Evolutionary conservation across 768 basidiomycete genomes (phyloP), one percentile per base, ranked within the genome.

Genomic region (Tubosaeta brunneosetosa): DNA sequence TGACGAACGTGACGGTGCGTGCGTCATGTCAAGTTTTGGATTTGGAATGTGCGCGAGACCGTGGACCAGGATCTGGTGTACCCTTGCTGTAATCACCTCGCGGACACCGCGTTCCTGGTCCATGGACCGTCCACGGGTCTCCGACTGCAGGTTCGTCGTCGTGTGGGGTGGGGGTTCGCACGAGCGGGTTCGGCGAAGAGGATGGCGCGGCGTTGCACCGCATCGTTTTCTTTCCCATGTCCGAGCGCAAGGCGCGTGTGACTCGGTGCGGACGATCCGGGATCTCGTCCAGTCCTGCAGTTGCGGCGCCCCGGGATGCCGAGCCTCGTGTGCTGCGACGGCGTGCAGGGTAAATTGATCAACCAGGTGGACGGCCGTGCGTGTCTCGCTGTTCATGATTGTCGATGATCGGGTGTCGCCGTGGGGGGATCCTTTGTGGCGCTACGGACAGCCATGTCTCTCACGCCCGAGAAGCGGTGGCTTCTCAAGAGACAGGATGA

Each of bases 31-130:
- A 25, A 11, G 36, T 40, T 19, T 40, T 40, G 33, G 11, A 34
- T 34, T 34, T 34, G 38, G 38, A 40, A 40, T 22, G 11, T 26
- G 34, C 22, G 25, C 33, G 36, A n/a, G 25, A 25, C 36, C 8
- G 36, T n/a, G 36, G 47, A 25, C 36, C 36, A n/a, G 37, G n/a
- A 27, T n/a, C 25, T 40, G 38, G 40, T 25, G 22, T 25, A 40
- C 26, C 33, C 32, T 31, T 19, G 37, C 25, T 65, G 56, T 67
- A 65, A 67, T 67, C 63, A 67, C 63, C 65, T 67, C 56, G 61
- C 58, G 66, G 63, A 56, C 5, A 14, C 59, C 61, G 61, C 66
- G 49, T 66, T 61, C 59, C 37, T 55, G 8, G 19, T 25, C 40
- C 40, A 5, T 41, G 40, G 40, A 41, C 40, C 40, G 5, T 41